These are phyloP conservation scores for Cicer bijugum DNA, from an alignment of 306 rosid species.

Conservation along the genomic window DNA sequence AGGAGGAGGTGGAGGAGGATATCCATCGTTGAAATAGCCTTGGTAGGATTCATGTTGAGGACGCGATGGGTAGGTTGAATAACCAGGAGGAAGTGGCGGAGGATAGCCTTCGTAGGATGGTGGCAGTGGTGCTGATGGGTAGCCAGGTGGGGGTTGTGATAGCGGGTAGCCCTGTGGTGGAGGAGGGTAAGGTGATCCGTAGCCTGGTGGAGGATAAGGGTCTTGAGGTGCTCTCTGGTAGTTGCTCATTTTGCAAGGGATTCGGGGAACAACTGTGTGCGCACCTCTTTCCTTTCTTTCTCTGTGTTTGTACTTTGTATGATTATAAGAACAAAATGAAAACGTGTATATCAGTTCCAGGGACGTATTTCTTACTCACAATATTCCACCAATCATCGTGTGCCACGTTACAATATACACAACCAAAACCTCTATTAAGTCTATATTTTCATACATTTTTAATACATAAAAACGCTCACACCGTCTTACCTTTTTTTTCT, in stretches of 20 bases:
- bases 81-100: conserved; percentile 54
- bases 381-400: too few species aligned
- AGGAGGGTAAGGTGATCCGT: conserved; percentile 53
- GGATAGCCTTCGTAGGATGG: conserved; percentile 49
- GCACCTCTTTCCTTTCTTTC: too few species aligned
- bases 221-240: conserved; percentile 65
- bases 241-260: conserved; percentile 44
- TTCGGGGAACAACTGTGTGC: background rate
- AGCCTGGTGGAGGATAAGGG: conserved; percentile 65
- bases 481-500: too few species aligned
- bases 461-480: too few species aligned
- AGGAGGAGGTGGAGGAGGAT: conserved; percentile 59
- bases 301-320: too few species aligned
- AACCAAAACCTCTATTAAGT: too few species aligned
- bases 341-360: too few species aligned
- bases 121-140: conserved; percentile 62
- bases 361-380: too few species aligned
- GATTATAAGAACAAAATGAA: too few species aligned
- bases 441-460: too few species aligned
- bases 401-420: too few species aligned
- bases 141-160: conserved; percentile 47
- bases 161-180: conserved; percentile 49
- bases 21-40: conserved; percentile 69
- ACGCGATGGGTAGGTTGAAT: conserved; percentile 48
- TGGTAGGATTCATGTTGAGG: conserved; percentile 76